Conservation (phyloP, 306 rosid genomes). For the Prosopis cineraria region DNA sequence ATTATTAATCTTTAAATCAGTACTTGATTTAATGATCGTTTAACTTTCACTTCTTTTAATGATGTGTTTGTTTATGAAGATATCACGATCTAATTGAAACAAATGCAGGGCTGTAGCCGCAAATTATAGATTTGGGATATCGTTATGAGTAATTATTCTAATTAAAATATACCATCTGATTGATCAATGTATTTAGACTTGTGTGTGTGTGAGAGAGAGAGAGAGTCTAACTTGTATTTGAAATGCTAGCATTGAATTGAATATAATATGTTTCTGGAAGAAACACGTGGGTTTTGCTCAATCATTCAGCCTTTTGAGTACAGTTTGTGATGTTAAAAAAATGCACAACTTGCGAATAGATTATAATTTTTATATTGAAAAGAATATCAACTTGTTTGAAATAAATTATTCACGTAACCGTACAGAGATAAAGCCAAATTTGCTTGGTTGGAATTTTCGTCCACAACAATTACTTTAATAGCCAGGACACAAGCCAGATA, state of each 20-base stretch:
- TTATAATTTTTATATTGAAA: slow-evolving; percentile 30
- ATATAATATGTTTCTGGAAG: not conserved
- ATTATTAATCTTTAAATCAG: too few relatives aligned
- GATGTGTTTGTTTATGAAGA: not conserved
- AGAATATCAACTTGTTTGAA: slow-evolving; percentile 53
- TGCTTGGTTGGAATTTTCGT: slow-evolving; percentile 19
- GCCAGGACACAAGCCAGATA: not conserved
- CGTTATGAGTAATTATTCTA: not conserved
- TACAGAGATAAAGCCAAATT: slow-evolving; percentile 32
- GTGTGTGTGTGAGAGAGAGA: not conserved
- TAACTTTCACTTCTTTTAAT: too few relatives aligned
- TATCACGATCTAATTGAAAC: not conserved
- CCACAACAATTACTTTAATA: slow-evolving; percentile 27
- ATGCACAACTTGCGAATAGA: slow-evolving; percentile 10
- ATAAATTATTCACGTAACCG: slow-evolving; percentile 34
- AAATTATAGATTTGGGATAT: slow-evolving; percentile 5
- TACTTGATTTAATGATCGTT: too few relatives aligned
- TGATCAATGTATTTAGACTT: slow-evolving; percentile 14
- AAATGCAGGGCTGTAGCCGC: slow-evolving; percentile 27
- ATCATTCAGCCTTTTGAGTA: slow-evolving; percentile 22
- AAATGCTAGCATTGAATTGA: slow-evolving; percentile 32
- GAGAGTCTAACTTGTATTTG: slow-evolving; percentile 16
- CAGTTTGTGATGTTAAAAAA: slow-evolving; percentile 6
- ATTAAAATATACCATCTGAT: not conserved
- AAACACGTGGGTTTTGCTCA: slow-evolving; percentile 34